phyloP scores from a whole-genome alignment of 2,329 filamentous ascomycete species.

The Pestalotiopsis sp. region DNA sequence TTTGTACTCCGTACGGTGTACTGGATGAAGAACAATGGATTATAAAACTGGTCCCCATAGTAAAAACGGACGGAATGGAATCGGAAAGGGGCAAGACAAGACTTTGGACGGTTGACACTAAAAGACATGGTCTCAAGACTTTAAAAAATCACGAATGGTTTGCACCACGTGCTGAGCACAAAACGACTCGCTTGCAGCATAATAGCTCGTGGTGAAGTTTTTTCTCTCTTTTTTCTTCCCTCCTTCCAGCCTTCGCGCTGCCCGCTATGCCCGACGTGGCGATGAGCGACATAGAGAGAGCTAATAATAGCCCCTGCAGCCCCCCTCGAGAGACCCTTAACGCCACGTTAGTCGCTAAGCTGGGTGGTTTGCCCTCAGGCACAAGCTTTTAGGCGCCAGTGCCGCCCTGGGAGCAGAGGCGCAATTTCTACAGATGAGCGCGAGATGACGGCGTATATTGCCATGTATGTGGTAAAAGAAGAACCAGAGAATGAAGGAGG shows the following conservation, averaged over 20 bases:
- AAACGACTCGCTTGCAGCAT: neutral
- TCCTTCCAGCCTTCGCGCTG: neutral
- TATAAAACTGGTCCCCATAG: neutral
- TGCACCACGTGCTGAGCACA: neutral
- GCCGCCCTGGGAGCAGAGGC: neutral
- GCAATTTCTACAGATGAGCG: neutral
- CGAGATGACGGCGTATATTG: neutral
- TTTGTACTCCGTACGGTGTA: neutral
- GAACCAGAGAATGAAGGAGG: no score
- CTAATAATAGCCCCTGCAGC: conserved; percentile 7
- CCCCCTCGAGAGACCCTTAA: conserved; percentile 1
- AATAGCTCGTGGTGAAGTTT: neutral
- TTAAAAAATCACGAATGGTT: neutral
- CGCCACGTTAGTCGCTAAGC: conserved; percentile 3
- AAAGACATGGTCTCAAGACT: neutral
- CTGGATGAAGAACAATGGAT: neutral
- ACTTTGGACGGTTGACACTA: neutral
- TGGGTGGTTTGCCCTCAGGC: neutral
- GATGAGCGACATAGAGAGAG: neutral
- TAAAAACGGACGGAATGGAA: neutral
- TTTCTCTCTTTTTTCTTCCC: neutral
- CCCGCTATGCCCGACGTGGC: neutral
- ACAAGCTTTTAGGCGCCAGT: neutral
- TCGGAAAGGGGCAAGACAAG: neutral
- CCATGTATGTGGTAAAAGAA: no score